These are phyloP conservation scores for Aspergillus hancockii DNA, from an alignment of 495 filamentous ascomycete species.

Conservation along the genomic window DNA sequence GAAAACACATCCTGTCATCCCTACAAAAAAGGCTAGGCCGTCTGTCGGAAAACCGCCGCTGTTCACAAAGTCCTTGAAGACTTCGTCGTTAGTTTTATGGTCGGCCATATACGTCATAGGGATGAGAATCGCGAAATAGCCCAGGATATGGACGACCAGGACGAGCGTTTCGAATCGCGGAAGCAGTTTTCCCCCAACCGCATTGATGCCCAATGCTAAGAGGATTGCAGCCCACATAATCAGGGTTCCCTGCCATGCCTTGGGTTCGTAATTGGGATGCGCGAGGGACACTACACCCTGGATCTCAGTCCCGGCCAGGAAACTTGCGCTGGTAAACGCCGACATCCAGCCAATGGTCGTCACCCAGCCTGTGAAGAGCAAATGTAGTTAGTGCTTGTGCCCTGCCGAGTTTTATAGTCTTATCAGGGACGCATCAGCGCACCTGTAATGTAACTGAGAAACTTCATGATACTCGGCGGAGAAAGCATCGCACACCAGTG, in stretches of 20 bases:
- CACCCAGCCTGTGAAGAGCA: conserved; percentile 38
- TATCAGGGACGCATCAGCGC: background rate
- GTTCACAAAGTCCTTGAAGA: conserved; percentile 51
- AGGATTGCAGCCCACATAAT: conserved; percentile 42
- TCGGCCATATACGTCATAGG: conserved; percentile 48
- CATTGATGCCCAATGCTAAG: conserved; percentile 44
- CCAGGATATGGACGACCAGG: conserved; percentile 48
- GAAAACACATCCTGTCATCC: conserved; percentile 39
- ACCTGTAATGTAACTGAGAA: conserved; percentile 50
- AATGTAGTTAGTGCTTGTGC: background rate
- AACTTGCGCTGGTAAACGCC: conserved; percentile 34
- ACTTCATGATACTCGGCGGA: conserved; percentile 34
- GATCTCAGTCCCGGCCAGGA: conserved; percentile 41
- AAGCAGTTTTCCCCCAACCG: conserved; percentile 36
- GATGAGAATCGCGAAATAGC: conserved; percentile 53
- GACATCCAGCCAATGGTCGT: conserved; percentile 47
- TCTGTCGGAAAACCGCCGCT: conserved; percentile 43
- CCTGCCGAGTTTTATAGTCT: background rate
- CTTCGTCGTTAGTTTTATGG: conserved; percentile 35
- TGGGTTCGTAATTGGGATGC: conserved; percentile 32
- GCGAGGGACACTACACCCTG: conserved; percentile 44
- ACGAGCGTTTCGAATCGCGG: conserved; percentile 46
- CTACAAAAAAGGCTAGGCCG: conserved; percentile 45
- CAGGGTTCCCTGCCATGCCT: conserved; percentile 44
- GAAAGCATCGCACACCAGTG: conserved; percentile 54